Evolutionary conservation across 1,284 basidiomycete species (phyloP), one percentile per base, ranked within the genome.

Genomic region (Stygiomarasmius scandens): DNA sequence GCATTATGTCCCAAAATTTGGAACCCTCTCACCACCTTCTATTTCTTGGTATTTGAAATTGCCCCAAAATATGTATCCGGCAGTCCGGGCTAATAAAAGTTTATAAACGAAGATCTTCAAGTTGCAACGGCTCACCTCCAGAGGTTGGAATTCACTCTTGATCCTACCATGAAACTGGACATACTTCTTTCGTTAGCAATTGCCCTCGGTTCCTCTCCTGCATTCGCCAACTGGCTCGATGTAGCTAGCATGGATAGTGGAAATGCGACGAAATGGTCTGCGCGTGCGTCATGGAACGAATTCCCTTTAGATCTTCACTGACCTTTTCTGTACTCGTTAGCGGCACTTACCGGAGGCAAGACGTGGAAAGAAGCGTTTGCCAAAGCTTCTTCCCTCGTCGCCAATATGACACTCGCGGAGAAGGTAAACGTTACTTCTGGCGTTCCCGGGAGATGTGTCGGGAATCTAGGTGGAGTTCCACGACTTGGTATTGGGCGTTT

Each of bases 371-470:
- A 47, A 4, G 45, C 45, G 22, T 47, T 22, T 27, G 45, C 25
- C 11, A 47, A 47, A 16, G 45, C 45, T 5, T 47, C 45, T 24
- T 6, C 20, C 25, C 20, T 47, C 11, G 45, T 81, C 54, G 68
- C 76, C 2, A 63, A 65, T 11, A 77, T 77, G 46, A 74, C 79
- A 8, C 68, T 84, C 22, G 77, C 81, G 49, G 76, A 84, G 62
- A 83, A 85, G 66, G 76, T 81, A 25, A 82, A 76, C 57, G 63
- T 84, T 2, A 74, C 75, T 5, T 84, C 83, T 10, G 84, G 84
- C 56, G 77, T 82, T 22, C 20, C 12, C 23, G 45, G 45, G 11
- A 10, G 11, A 14, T 47, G 45, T 27, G 45, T 47, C 12, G 45
- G 45, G 25, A 47, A 47, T 20, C 19, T 47, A 20, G 45, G 45